Conservation (phyloP, 1,284 basidiomycete genomes). For the Coniferiporia sulphurascens region DNA sequence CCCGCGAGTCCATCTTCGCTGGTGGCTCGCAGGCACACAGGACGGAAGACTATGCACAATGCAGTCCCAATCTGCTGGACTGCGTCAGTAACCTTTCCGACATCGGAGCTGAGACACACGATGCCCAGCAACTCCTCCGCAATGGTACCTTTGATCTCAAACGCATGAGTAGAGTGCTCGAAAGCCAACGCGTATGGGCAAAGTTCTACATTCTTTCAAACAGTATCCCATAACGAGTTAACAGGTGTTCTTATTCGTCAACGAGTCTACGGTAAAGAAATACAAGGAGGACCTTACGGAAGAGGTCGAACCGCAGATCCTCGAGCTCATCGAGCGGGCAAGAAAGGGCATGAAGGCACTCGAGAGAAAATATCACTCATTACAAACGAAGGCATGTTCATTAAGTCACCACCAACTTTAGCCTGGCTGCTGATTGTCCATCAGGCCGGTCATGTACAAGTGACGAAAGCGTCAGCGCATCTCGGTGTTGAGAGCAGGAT, state of each 20-base stretch:
- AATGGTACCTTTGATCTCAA: constrained; percentile 65
- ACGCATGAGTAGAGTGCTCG: constrained; percentile 59
- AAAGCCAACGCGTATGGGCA: constrained; percentile 52
- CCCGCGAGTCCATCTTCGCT: constrained; percentile 16
- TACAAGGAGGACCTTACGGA: constrained; percentile 70
- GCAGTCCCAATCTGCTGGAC: constrained; percentile 64
- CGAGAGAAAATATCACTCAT: constrained; percentile 49
- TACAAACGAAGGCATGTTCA: constrained; percentile 54
- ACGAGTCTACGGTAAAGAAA: constrained; percentile 59
- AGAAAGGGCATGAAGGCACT: constrained; percentile 59
- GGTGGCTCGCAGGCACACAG: constrained; percentile 20
- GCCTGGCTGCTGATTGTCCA: constrained; percentile 39
- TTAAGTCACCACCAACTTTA: constrained; percentile 28
- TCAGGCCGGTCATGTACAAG: constrained; percentile 40
- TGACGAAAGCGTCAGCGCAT: constrained; percentile 42
- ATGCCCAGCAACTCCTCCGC: constrained; percentile 62
- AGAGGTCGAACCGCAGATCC: constrained; percentile 74
- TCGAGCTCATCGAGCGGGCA: constrained; percentile 64
- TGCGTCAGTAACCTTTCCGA: constrained; percentile 71
- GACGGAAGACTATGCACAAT: constrained; percentile 58
- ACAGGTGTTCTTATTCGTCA: constrained; percentile 67
- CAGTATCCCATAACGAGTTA: neutral
- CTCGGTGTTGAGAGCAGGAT: constrained; percentile 35
- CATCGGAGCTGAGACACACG: constrained; percentile 70
- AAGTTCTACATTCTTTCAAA: constrained; percentile 11